phyloP scores from a whole-genome alignment of 148 eudicot species.

The Cornus controversa region DNA sequence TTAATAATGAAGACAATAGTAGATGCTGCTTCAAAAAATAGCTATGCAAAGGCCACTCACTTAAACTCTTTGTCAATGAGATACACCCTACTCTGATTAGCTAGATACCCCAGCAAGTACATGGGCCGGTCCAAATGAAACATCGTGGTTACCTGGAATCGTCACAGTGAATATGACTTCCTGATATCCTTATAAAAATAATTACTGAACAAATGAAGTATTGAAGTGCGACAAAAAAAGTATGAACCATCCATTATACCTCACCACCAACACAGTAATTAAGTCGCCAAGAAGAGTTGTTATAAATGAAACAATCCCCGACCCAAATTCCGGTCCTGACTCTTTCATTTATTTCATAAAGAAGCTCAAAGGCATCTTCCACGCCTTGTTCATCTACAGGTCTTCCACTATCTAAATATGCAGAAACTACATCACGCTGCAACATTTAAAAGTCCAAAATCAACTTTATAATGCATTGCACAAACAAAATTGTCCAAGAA shows the following conservation, averaged over 20 bases:
- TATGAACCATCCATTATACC: slow-evolving; percentile 42
- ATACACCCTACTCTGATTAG: slow-evolving; percentile 93
- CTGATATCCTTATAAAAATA: background rate
- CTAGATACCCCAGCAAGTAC: slow-evolving; percentile 96
- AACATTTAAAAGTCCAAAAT: slow-evolving; percentile 21
- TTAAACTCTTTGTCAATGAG: slow-evolving; percentile 97
- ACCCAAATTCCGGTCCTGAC: slow-evolving; percentile 98
- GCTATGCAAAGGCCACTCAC: slow-evolving; percentile 43
- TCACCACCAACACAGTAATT: slow-evolving; percentile 99
- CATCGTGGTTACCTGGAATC: slow-evolving; percentile 91
- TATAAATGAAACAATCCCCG: slow-evolving; percentile 96
- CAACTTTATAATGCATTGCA: background rate
- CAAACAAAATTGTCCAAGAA: background rate
- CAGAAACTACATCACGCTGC: slow-evolving; percentile 92
- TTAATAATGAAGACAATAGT: slow-evolving; percentile 10
- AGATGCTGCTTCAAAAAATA: slow-evolving; percentile 4
- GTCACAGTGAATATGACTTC: slow-evolving; percentile 8
- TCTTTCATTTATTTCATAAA: slow-evolving; percentile 90
- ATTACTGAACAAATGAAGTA: background rate
- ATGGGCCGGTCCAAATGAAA: slow-evolving; percentile 98
- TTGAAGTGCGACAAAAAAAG: background rate
- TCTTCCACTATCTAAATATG: slow-evolving; percentile 86
- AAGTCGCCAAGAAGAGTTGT: slow-evolving; percentile 92
- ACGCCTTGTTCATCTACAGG: slow-evolving; percentile 86
- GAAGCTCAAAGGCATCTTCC: slow-evolving; percentile 94